Percentiles rank a stretch among this genome's conserved stretches.
Conservation (phyloP, 345 rosid species). For the Schrenkiella parvula region DNA sequence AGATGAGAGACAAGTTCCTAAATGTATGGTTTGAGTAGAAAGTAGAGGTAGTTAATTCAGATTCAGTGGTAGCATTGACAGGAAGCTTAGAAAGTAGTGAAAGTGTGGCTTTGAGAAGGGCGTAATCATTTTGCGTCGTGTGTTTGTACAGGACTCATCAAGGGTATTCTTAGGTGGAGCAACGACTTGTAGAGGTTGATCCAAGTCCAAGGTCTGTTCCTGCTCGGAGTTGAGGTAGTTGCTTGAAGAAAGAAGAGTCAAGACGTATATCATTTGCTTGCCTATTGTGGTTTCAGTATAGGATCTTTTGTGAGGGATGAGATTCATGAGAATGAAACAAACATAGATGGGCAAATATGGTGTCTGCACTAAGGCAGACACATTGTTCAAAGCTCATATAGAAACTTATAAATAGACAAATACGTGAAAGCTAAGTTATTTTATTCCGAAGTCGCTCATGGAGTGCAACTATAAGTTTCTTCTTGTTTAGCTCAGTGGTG, state of each 20-base stretch:
- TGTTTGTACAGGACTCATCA: conserved; percentile 40
- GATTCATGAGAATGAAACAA: background rate
- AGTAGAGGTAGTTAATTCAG: conserved; percentile 48
- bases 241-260: background rate
- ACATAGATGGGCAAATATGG: background rate
- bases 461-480: background rate
- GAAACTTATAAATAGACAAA: background rate
- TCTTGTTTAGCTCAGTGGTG: background rate
- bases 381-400: background rate
- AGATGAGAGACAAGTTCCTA: conserved; percentile 37
- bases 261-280: background rate
- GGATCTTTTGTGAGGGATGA: background rate
- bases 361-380: background rate
- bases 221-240: conserved; percentile 10
- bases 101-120: conserved; percentile 13
- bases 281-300: background rate
- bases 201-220: background rate
- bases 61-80: background rate
- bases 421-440: background rate
- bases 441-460: background rate
- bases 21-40: conserved; percentile 51
- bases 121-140: conserved; percentile 66
- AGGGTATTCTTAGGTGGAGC: conserved; percentile 6
- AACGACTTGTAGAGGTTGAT: background rate
- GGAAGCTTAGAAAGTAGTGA: conserved; percentile 7